phyloP scores from a whole-genome alignment of 345 rosid species.

The Pistacia vera region DNA sequence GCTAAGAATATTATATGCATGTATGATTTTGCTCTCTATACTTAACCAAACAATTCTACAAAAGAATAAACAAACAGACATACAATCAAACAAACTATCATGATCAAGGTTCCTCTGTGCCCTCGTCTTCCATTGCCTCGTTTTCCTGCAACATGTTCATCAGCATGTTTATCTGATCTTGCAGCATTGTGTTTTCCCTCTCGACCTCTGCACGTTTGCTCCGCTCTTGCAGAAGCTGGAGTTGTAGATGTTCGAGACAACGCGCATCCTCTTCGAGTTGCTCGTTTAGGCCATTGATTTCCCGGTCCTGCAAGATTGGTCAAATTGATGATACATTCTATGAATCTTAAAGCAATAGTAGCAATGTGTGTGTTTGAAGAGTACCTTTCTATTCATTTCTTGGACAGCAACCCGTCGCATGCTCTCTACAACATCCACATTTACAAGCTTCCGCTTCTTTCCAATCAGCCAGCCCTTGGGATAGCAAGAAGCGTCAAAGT shows the following conservation, averaged over 20 bases:
- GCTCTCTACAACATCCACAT: conserved; percentile 94
- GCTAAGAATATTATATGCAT: conserved; percentile 12
- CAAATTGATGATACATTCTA: background rate
- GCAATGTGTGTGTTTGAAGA: background rate
- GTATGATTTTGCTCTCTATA: conserved; percentile 15
- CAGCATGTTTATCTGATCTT: conserved; percentile 81
- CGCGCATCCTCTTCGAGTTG: conserved; percentile 88
- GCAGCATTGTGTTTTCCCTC: conserved; percentile 77
- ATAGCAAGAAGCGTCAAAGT: conserved; percentile 77
- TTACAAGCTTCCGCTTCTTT: conserved; percentile 90
- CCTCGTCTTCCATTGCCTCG: conserved; percentile 54
- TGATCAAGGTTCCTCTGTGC: conserved; percentile 45
- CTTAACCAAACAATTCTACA: conserved; percentile 32
- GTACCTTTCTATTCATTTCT: conserved; percentile 96
- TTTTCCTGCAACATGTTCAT: conserved; percentile 79
- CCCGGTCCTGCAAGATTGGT: conserved; percentile 65
- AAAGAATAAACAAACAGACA: conserved; percentile 41
- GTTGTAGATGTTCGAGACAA: conserved; percentile 80
- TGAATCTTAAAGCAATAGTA: too few relatives aligned
- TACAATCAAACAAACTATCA: background rate
- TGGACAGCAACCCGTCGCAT: conserved; percentile 96
- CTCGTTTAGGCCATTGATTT: conserved; percentile 85
- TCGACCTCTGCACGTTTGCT: conserved; percentile 77
- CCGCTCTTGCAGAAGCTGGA: conserved; percentile 79
- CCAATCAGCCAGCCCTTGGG: conserved; percentile 95